These are phyloP conservation scores for Fusarium luffae DNA, from an alignment of 2,329 filamentous ascomycete species.

Conservation along the genomic window DNA sequence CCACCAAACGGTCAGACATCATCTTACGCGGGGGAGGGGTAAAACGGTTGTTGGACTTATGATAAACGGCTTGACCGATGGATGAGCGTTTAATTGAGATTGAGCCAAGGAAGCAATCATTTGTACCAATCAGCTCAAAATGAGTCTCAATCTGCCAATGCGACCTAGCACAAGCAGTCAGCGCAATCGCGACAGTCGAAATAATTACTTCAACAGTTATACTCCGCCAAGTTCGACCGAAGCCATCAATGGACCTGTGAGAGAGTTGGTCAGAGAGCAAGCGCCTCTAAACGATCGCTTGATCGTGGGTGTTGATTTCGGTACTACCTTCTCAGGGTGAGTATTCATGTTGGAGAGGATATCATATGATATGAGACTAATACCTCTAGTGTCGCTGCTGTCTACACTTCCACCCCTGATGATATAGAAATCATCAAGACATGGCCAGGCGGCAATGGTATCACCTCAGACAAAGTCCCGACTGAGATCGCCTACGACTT, in stretches of 20 bases:
- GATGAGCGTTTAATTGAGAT: slow-evolving; percentile 3
- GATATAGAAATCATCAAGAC: slow-evolving; percentile 87
- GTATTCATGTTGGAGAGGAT: slow-evolving; percentile 43
- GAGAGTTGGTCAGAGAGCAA: slow-evolving; percentile 65
- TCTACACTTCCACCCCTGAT: slow-evolving; percentile 80
- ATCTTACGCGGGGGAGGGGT: slow-evolving; percentile 42
- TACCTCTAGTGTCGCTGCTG: slow-evolving; percentile 67
- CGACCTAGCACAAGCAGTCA: slow-evolving; percentile 58
- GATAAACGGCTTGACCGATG: slow-evolving; percentile 28
- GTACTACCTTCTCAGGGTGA: slow-evolving; percentile 84
- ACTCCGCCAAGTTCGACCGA: slow-evolving; percentile 68
- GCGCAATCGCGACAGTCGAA: slow-evolving; percentile 64
- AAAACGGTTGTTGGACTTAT: slow-evolving; percentile 35
- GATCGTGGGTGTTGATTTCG: slow-evolving; percentile 84
- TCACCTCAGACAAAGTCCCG: slow-evolving; percentile 89
- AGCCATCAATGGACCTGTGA: slow-evolving; percentile 70
- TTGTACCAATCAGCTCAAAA: slow-evolving; percentile 43
- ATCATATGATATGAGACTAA: slow-evolving; percentile 25
- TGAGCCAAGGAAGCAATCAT: slow-evolving; percentile 12
- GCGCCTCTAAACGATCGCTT: slow-evolving; percentile 69
- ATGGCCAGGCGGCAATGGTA: slow-evolving; percentile 85
- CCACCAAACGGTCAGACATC: slow-evolving; percentile 20
- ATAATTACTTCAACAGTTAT: slow-evolving; percentile 67
- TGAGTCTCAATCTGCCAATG: slow-evolving; percentile 65
- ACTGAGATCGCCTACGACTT: slow-evolving; percentile 77